Evolutionary conservation across 1,284 basidiomycete genomes (phyloP).

Genomic region (Cutaneotrichosporon sp.): DNA sequence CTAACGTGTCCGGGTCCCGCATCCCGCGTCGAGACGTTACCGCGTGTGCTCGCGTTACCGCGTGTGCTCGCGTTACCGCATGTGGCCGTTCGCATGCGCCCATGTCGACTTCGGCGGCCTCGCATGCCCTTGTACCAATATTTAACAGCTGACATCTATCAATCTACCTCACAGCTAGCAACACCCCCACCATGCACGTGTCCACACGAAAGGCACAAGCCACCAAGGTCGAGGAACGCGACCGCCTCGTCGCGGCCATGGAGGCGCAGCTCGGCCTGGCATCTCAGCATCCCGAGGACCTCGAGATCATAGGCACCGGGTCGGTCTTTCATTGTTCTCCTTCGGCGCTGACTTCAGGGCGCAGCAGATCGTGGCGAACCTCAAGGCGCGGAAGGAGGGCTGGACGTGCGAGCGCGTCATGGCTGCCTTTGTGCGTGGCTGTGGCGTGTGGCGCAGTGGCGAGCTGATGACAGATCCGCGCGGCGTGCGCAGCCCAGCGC

Average conservation of each 20-base stretch:
- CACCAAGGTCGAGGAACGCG: conserved; percentile 26
- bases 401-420: conserved; percentile 36
- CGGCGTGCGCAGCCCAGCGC: conserved; percentile 36
- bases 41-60: too few species aligned
- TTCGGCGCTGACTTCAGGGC: conserved; percentile 23
- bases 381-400: conserved; percentile 25
- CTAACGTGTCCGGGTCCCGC: too few species aligned
- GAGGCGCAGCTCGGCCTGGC: conserved; percentile 25
- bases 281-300: conserved; percentile 28
- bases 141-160: too few species aligned
- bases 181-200: neutral
- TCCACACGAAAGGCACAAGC: neutral
- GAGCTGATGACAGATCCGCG: conserved; percentile 27
- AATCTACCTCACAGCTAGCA: too few species aligned
- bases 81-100: too few species aligned
- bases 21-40: too few species aligned
- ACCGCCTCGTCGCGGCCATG: conserved; percentile 23
- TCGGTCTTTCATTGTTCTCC: neutral
- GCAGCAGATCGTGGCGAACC: conserved; percentile 26
- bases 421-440: conserved; percentile 33
- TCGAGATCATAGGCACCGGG: conserved; percentile 11
- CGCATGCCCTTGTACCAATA: too few species aligned
- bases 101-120: too few species aligned
- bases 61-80: too few species aligned
- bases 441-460: too few species aligned